These are phyloP conservation scores for Xylaria telfairii DNA, from an alignment of 495 filamentous ascomycete species.

Conservation along the genomic window DNA sequence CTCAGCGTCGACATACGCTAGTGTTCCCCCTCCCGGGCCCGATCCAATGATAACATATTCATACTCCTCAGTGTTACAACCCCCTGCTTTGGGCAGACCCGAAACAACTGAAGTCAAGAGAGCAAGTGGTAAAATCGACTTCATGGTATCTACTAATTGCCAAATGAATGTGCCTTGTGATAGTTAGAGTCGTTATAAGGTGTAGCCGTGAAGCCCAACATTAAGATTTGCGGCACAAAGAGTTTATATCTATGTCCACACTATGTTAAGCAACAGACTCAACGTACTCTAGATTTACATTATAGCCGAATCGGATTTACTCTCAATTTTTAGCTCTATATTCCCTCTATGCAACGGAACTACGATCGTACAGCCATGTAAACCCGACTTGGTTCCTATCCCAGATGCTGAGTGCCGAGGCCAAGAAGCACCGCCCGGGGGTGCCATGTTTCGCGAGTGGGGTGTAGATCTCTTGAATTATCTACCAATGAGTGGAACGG, in stretches of 20 bases:
- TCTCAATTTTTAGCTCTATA: background rate
- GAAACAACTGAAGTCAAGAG: background rate
- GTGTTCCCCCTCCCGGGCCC: constrained; percentile 63
- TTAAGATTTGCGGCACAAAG: background rate
- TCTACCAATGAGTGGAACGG: too few relatives aligned
- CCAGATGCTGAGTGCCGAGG: background rate
- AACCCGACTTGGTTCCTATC: background rate
- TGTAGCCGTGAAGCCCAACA: background rate
- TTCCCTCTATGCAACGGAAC: background rate
- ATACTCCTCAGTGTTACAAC: constrained; percentile 34
- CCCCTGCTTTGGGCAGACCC: background rate
- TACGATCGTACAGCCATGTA: background rate
- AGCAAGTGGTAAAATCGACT: background rate
- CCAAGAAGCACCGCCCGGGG: background rate
- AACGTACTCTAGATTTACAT: background rate
- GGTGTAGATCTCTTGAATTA: too few relatives aligned
- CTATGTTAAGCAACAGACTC: background rate
- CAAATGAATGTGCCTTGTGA: background rate
- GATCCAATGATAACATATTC: constrained; percentile 67
- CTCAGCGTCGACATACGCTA: constrained; percentile 46
- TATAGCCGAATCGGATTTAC: background rate
- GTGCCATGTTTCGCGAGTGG: background rate
- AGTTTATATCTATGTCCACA: background rate
- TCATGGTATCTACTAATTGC: background rate
- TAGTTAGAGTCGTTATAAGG: background rate